Percentiles rank a stretch among this genome's conserved stretches.
These are phyloP conservation scores for Penicillium simplicissimum DNA, from an alignment of 495 filamentous ascomycete genomes.

Conservation along the genomic window DNA sequence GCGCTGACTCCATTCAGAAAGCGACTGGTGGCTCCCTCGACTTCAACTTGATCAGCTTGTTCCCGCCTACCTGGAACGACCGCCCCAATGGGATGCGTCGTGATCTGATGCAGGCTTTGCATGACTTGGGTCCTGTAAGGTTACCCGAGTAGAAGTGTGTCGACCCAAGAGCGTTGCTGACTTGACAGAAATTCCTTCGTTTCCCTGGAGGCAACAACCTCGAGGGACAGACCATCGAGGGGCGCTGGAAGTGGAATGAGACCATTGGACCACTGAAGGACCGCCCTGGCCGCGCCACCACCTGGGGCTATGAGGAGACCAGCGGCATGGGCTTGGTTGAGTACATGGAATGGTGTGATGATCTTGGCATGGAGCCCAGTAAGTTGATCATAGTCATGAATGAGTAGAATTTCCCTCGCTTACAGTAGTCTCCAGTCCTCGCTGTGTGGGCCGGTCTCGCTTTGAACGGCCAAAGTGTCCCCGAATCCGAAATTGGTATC, in stretches of 20 bases:
- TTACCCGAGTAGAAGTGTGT: neutral
- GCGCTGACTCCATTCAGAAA: constrained; percentile 24
- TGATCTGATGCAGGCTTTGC: constrained; percentile 61
- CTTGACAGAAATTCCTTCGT: constrained; percentile 56
- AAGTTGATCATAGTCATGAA: constrained; percentile 1
- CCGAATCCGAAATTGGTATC: constrained; percentile 31
- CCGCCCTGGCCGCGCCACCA: constrained; percentile 59
- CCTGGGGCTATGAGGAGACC: constrained; percentile 62
- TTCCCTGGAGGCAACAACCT: constrained; percentile 70
- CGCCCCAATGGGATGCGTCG: constrained; percentile 62
- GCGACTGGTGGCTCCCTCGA: constrained; percentile 54
- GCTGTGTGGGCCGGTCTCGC: constrained; percentile 61
- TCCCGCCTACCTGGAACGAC: constrained; percentile 60
- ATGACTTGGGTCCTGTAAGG: constrained; percentile 42
- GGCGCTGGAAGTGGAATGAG: constrained; percentile 68
- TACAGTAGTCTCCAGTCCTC: constrained; percentile 37
- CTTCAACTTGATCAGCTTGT: constrained; percentile 67
- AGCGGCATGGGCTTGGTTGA: constrained; percentile 60
- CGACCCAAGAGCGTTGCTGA: neutral
- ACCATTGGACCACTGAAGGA: constrained; percentile 64
- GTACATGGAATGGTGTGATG: constrained; percentile 66
- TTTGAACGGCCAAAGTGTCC: constrained; percentile 50
- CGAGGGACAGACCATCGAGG: constrained; percentile 53
- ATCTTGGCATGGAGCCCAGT: constrained; percentile 59
- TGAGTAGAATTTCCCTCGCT: neutral